Percentiles rank a stretch among this genome's conserved stretches.
Conservation (phyloP, 2,329 filamentous ascomycete species). For the Alternaria consortialis region DNA sequence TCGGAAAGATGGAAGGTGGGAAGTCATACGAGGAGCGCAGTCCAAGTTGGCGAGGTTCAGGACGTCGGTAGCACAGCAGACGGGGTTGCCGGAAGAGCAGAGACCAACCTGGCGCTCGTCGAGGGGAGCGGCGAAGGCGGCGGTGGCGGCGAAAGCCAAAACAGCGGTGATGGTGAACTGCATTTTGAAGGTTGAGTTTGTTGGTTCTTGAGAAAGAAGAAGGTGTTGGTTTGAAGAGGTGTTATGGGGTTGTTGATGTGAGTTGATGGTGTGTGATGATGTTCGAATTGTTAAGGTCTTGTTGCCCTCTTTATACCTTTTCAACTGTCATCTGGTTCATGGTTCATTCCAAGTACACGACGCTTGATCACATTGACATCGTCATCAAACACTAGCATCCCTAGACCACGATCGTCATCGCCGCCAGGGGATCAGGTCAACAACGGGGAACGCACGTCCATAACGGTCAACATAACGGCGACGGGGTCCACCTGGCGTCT, state of each 20-base stretch:
- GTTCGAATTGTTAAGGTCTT: conserved; percentile 25
- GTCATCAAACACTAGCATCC: conserved; percentile 35
- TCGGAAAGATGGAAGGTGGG: not conserved
- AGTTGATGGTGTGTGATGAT: conserved; percentile 38
- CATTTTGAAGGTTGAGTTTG: conserved; percentile 38
- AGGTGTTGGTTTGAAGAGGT: conserved; percentile 3
- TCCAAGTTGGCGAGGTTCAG: conserved; percentile 66
- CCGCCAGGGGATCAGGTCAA: conserved; percentile 19
- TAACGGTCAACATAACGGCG: conserved; percentile 22
- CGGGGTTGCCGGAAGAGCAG: conserved; percentile 51
- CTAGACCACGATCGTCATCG: conserved; percentile 31
- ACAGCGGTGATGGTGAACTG: conserved; percentile 48
- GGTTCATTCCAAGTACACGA: conserved; percentile 14
- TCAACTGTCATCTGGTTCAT: conserved; percentile 5
- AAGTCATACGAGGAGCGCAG: conserved; percentile 63
- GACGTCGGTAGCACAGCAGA: conserved; percentile 71
- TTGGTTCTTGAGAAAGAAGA: conserved; percentile 17
- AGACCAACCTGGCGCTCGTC: conserved; percentile 45
- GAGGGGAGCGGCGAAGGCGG: conserved; percentile 44
- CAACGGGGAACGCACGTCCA: conserved; percentile 15
- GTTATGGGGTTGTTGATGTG: conserved; percentile 24
- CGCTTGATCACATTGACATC: conserved; percentile 22
- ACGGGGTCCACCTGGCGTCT: conserved; percentile 28
- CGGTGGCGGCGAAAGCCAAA: conserved; percentile 41
- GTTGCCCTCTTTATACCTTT: conserved; percentile 45